Percentiles rank a stretch among this genome's conserved stretches.
Conservation (phyloP, 2,329 filamentous ascomycete species). For the Hortaea sp. region DNA sequence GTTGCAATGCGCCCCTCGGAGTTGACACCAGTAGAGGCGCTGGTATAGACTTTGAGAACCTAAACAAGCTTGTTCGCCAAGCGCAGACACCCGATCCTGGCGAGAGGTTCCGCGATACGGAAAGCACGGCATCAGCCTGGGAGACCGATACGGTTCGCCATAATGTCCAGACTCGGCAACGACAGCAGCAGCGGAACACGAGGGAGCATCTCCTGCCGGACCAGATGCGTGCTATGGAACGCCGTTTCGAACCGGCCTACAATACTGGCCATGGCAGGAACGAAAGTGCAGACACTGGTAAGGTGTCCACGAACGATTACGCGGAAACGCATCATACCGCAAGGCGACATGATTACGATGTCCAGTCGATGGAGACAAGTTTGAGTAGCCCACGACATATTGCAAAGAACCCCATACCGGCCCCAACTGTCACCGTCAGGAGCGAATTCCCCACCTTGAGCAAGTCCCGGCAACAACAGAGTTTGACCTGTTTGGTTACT, state of each 20-base stretch:
- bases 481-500: constrained; percentile 84
- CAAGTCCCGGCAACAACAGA: constrained; percentile 86
- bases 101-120: constrained; percentile 29
- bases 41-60: constrained; percentile 74
- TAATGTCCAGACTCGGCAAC: constrained; percentile 7
- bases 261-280: constrained; percentile 54
- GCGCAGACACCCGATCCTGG: constrained; percentile 42
- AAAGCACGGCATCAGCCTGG: constrained; percentile 57
- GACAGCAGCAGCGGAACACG: constrained; percentile 7
- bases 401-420: constrained; percentile 75
- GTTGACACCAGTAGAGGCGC: constrained; percentile 87
- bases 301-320: constrained; percentile 69
- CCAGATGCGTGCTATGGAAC: constrained; percentile 6
- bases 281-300: constrained; percentile 67
- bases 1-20: constrained; percentile 83
- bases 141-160: constrained; percentile 34
- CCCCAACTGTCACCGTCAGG: constrained; percentile 84
- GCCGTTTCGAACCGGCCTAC: constrained; percentile 14
- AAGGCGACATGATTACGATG: constrained; percentile 84
- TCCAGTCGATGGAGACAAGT: constrained; percentile 89
- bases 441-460: constrained; percentile 95
- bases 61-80: constrained; percentile 84
- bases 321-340: constrained; percentile 60
- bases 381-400: constrained; percentile 61
- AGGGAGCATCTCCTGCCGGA: constrained; percentile 19